Conservation (phyloP, 805 yeast species). For the Nakazawaea populi region DNA sequence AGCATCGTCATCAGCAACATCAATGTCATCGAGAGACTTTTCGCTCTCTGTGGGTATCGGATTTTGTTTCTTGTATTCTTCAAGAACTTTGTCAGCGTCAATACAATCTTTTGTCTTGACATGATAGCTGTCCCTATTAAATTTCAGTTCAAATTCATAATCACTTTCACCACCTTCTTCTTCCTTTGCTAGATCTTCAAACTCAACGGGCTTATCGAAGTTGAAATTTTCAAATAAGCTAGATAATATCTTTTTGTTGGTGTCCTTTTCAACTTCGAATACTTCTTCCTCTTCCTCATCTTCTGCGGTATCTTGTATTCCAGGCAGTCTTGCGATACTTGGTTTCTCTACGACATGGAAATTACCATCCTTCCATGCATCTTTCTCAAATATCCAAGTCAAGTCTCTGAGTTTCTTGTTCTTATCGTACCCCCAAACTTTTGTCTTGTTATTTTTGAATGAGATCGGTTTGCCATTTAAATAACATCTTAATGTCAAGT, state of each 20-base stretch:
- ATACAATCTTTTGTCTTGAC: constrained; percentile 22
- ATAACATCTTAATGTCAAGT: constrained; percentile 60
- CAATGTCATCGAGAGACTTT: too few relatives aligned
- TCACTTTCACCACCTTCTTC: constrained; percentile 26
- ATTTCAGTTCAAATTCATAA: constrained; percentile 39
- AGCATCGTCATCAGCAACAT: constrained; percentile 12
- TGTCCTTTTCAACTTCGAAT: constrained; percentile 33
- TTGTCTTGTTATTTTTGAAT: constrained; percentile 61
- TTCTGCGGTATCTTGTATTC: constrained; percentile 4
- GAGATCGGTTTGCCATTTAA: constrained; percentile 52
- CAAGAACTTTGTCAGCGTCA: background rate
- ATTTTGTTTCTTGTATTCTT: constrained; percentile 27
- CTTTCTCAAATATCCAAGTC: constrained; percentile 54
- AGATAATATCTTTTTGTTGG: constrained; percentile 41
- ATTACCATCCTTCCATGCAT: constrained; percentile 75
- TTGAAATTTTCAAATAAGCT: constrained; percentile 41
- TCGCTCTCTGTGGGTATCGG: background rate
- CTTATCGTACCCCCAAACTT: constrained; percentile 89
- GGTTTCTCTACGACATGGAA: constrained; percentile 70
- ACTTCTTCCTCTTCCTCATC: constrained; percentile 29
- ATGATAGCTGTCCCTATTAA: constrained; percentile 28
- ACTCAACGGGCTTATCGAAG: constrained; percentile 50
- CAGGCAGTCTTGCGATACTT: constrained; percentile 4
- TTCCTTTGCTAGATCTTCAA: constrained; percentile 42
- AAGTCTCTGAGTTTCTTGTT: constrained; percentile 55